These are phyloP conservation scores for Cardamine resedifolia DNA, from an alignment of 345 rosid genomes.

Conservation along the genomic window DNA sequence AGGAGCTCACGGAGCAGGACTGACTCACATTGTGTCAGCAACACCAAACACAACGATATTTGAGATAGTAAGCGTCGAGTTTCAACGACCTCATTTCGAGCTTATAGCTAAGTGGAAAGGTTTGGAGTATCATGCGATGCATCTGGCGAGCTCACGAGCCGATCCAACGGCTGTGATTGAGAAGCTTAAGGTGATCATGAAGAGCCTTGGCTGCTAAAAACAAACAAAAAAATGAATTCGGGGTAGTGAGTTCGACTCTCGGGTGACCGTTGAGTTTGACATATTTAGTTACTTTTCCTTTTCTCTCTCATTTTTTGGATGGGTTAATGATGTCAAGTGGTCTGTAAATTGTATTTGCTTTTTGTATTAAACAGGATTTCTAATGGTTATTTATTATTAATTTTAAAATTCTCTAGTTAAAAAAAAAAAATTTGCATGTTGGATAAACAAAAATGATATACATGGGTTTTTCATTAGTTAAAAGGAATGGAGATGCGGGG, in stretches of 20 bases:
- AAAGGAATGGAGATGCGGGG: slow-evolving; percentile 13
- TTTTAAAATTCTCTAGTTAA: not conserved
- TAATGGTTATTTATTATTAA: not conserved
- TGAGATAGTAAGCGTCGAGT: slow-evolving; percentile 65
- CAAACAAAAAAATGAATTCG: not conserved
- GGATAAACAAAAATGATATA: not conserved
- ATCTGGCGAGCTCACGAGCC: slow-evolving; percentile 65
- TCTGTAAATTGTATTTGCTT: slow-evolving; percentile 24
- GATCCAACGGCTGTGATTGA: slow-evolving; percentile 53
- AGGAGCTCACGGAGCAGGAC: slow-evolving; percentile 98
- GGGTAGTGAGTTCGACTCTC: not conserved
- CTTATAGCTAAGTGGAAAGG: slow-evolving; percentile 94
- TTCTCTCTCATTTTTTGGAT: not conserved
- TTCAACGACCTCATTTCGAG: slow-evolving; percentile 76
- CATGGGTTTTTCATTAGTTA: not conserved
- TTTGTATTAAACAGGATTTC: not conserved
- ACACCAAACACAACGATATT: slow-evolving; percentile 78
- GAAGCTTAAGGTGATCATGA: slow-evolving; percentile 52
- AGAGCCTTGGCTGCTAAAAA: slow-evolving; percentile 57
- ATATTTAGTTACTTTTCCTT: not conserved
- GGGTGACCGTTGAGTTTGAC: slow-evolving; percentile 1
- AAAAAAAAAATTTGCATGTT: not conserved
- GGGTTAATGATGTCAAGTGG: slow-evolving; percentile 9
- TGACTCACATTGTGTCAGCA: slow-evolving; percentile 87
- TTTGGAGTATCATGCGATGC: slow-evolving; percentile 76